Evolutionary conservation across 257 asterid species (phyloP).

Genomic region (Solanum raphanifolium): DNA sequence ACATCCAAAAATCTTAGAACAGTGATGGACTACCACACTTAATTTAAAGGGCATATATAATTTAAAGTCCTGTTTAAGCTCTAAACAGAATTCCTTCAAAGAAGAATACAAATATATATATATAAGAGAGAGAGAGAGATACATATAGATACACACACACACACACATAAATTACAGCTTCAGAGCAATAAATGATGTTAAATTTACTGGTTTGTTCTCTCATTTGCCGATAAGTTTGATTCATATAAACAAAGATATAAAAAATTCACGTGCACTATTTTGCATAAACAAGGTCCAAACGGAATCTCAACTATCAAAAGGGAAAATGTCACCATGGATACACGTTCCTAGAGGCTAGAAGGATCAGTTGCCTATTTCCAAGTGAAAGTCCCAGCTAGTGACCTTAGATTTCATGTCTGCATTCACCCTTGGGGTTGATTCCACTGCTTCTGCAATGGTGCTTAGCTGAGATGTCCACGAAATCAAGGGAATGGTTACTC

Average conservation of each 20-base stretch:
- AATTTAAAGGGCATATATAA: background rate
- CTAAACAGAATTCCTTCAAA: background rate
- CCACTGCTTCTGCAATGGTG: background rate
- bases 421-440: background rate
- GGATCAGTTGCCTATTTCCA: background rate
- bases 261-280: background rate
- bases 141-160: too few species aligned
- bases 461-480: background rate
- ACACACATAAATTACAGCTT: background rate
- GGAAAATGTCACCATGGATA: background rate
- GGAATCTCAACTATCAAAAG: background rate
- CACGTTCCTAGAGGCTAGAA: background rate
- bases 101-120: background rate
- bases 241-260: background rate
- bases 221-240: background rate
- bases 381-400: background rate
- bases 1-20: background rate
- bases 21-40: background rate
- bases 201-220: background rate
- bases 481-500: background rate
- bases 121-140: too few species aligned
- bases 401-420: background rate
- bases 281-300: background rate
- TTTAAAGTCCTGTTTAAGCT: background rate
- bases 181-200: background rate